These are phyloP conservation scores for Pseudocercospora fuligena DNA, from an alignment of 2,329 filamentous ascomycete species.

Conservation along the genomic window DNA sequence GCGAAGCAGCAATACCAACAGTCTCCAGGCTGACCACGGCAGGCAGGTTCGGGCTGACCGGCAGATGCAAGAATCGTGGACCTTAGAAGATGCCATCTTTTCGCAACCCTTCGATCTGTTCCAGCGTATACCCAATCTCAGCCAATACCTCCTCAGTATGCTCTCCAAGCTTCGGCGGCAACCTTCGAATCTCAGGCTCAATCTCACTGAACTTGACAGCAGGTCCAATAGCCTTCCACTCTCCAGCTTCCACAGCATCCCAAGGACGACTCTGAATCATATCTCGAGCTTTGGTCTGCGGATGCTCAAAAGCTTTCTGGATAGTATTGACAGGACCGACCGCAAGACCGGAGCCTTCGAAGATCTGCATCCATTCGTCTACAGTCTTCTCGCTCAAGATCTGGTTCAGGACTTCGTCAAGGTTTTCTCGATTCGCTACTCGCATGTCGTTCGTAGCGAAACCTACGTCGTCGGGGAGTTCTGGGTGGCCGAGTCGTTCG, in stretches of 20 bases:
- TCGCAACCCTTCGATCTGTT: background rate
- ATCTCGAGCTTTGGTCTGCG: slow-evolving; percentile 44
- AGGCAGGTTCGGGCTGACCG: background rate
- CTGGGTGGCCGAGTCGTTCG: slow-evolving; percentile 23
- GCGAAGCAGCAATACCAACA: background rate
- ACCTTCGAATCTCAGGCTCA: slow-evolving; percentile 3
- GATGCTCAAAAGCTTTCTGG: slow-evolving; percentile 47
- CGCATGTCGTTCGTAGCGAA: slow-evolving; percentile 31
- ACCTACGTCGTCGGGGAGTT: slow-evolving; percentile 29
- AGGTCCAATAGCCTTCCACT: slow-evolving; percentile 35
- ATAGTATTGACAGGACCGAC: slow-evolving; percentile 52
- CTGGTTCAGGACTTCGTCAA: slow-evolving; percentile 42
- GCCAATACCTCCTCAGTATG: slow-evolving; percentile 6
- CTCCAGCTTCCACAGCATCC: slow-evolving; percentile 31
- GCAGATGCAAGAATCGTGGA: background rate
- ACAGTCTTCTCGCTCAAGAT: slow-evolving; percentile 42
- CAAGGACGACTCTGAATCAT: slow-evolving; percentile 19
- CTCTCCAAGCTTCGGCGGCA: slow-evolving; percentile 6
- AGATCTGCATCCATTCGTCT: slow-evolving; percentile 43
- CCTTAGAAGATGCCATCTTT: background rate
- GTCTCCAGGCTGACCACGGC: background rate
- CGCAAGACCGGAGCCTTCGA: slow-evolving; percentile 49
- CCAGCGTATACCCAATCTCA: background rate
- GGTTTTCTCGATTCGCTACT: slow-evolving; percentile 29
- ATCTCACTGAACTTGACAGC: slow-evolving; percentile 17